Base-by-base conservation (phyloP, 148 eudicot genomes). In the Vaccinium corymbosum region DNA sequence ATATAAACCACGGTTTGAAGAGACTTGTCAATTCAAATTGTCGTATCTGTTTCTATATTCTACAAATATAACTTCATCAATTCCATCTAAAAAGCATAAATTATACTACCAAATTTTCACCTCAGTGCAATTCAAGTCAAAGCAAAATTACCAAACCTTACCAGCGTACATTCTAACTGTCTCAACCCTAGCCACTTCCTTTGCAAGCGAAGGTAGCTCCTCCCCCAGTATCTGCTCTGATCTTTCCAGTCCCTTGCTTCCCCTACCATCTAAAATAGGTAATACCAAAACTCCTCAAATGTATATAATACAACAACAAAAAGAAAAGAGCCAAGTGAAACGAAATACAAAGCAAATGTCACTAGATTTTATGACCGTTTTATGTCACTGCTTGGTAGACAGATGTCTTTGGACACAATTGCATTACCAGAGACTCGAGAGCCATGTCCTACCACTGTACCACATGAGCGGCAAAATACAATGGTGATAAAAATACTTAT, bases 121-220 rank as follows among this genome's bases (percentile, higher is more conserved):
- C 48, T 61, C 32, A 75, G 6, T 70, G 49, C 70, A 74, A 78
- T 74, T 74, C 35, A 83, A 17, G 27, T 70, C 50, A 77, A 55
- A 83, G 48, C 13, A 50, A 79, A 81, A 81, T 2, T 1, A 17
- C 56, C 29, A 22, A 66, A 80, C 82, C 94, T 89, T 42, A 94
- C 99, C 99, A 10, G 97, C 98, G 29, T 97, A 97, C 64, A 70
- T 79, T 86, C 99, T 88, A 80, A 93, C 99, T 52, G 91, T 87
- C 88, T 94, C 97, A 29, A 97, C 95, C 92, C 96, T 90, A 15
- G 94, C 95, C 85, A 97, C 99, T 87, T 97, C 98, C 91, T 93
- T 95, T 0, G 98, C 99, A 59, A 97, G 92, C 14, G 94, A 88
- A 56, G 92, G 93, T 20, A 97, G 88, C 89, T 96, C 99, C 89